Percentiles rank a stretch among this genome's conserved stretches.
Conservation (phyloP, 345 rosid species). For the Zanthoxylum bungeanum region DNA sequence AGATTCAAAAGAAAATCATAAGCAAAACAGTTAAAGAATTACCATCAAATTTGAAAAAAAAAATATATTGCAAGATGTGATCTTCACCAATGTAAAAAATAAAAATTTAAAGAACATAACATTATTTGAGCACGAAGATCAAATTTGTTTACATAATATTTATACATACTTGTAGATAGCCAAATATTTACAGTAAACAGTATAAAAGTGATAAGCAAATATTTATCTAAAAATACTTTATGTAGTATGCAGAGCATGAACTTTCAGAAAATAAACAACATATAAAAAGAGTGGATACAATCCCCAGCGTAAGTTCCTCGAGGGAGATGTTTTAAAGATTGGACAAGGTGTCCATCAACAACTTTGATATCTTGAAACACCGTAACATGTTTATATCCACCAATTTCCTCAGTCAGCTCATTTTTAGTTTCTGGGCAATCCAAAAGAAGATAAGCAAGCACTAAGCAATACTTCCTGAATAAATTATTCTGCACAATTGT, state of each 20-base stretch:
- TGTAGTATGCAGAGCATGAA: not conserved
- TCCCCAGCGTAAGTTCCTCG: conserved; percentile 73
- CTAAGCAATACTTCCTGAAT: conserved; percentile 8
- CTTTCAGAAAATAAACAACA: conserved; percentile 6
- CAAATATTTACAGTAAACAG: not conserved
- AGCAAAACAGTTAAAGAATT: conserved; percentile 7
- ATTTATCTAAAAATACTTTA: not conserved
- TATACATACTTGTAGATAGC: not conserved
- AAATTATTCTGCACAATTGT: not conserved
- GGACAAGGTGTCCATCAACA: conserved; percentile 60
- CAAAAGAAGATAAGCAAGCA: conserved; percentile 6
- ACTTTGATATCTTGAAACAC: conserved; percentile 61
- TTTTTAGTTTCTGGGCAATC: conserved; percentile 57
- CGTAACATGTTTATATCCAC: conserved; percentile 72
- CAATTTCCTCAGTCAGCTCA: conserved; percentile 72
- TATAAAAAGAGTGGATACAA: conserved; percentile 54
- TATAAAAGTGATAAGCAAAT: not conserved
- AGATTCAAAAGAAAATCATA: not conserved
- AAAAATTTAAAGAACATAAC: not conserved
- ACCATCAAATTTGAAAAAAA: not conserved
- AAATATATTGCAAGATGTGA: not conserved
- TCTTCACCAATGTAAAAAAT: not conserved
- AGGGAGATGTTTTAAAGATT: conserved; percentile 53
- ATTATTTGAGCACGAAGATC: not conserved
- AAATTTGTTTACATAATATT: not conserved